phyloP scores from a whole-genome alignment of 495 filamentous ascomycete genomes.

The Penicillium macrosclerotiorum region DNA sequence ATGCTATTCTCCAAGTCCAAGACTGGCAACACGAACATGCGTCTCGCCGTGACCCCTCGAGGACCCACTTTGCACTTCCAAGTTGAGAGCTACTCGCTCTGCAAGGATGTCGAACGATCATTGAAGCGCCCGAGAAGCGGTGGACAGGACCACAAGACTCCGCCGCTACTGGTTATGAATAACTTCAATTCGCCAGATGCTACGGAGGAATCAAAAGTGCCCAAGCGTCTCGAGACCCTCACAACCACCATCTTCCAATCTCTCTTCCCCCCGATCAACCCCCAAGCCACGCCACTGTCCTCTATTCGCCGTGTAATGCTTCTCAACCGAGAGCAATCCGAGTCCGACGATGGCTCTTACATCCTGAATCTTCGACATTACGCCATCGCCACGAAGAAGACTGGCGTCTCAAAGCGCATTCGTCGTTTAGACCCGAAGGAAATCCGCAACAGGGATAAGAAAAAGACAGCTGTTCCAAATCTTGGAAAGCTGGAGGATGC shows the following conservation, averaged over 20 bases:
- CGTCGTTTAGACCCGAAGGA: constrained; percentile 88
- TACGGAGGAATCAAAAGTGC: constrained; percentile 57
- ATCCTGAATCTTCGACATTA: constrained; percentile 92
- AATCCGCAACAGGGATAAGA: constrained; percentile 61
- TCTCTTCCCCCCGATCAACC: constrained; percentile 93
- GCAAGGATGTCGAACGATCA: constrained; percentile 80
- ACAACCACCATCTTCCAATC: constrained; percentile 94
- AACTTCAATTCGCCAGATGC: constrained; percentile 74
- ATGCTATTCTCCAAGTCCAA: constrained; percentile 90
- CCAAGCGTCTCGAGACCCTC: constrained; percentile 88
- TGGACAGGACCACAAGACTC: constrained; percentile 76
- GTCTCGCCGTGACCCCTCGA: constrained; percentile 82
- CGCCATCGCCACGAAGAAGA: constrained; percentile 84
- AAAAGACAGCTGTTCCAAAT: constrained; percentile 72
- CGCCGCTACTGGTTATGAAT: constrained; percentile 96
- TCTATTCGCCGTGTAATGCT: constrained; percentile 88
- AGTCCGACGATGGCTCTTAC: constrained; percentile 63
- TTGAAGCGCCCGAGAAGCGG: constrained; percentile 77
- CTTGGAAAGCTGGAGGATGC: constrained; percentile 89
- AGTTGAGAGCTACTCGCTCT: constrained; percentile 94
- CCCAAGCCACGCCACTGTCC: constrained; percentile 80
- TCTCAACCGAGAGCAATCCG: constrained; percentile 70
- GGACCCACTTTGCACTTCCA: constrained; percentile 92
- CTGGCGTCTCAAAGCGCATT: constrained; percentile 78
- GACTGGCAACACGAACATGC: constrained; percentile 88